These are phyloP conservation scores for Apium graveolens DNA, from an alignment of 129 eudicot genomes.

Conservation along the genomic window DNA sequence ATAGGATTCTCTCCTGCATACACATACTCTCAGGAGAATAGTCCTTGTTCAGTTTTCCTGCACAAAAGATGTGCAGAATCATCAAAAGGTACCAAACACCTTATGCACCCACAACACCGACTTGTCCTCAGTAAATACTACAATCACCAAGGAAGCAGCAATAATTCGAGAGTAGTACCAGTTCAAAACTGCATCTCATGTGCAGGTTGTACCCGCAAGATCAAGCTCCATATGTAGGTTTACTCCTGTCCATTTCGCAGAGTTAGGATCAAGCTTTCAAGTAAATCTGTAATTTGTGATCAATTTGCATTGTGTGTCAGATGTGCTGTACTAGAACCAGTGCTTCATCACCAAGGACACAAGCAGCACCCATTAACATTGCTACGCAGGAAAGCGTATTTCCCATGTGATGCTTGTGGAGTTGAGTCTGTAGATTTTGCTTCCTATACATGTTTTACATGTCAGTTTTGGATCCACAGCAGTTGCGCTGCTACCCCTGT, in stretches of 20 bases:
- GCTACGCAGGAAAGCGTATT: not conserved
- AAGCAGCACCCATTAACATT: not conserved
- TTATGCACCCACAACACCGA: not conserved
- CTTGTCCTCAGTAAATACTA: not conserved
- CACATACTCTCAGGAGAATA: not conserved
- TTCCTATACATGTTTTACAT: not conserved
- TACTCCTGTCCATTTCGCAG: not conserved
- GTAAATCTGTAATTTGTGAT: not conserved
- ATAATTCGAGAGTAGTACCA: too few species aligned
- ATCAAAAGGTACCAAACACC: not conserved
- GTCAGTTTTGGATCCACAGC: conserved; percentile 12
- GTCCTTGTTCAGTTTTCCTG: not conserved
- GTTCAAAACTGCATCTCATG: not conserved
- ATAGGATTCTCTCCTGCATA: not conserved
- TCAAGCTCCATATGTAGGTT: not conserved
- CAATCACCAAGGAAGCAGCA: too few species aligned
- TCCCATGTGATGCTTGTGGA: not conserved
- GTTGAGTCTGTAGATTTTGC: not conserved
- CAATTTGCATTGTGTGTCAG: not conserved
- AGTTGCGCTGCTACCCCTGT: not conserved
- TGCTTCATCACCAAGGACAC: conserved; percentile 8
- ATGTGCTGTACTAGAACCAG: not conserved
- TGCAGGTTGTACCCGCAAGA: not conserved
- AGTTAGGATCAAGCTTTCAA: too few species aligned
- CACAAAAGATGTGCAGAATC: not conserved